phyloP scores from a whole-genome alignment of 257 asterid genomes.

The Rubia yunnanensis region DNA sequence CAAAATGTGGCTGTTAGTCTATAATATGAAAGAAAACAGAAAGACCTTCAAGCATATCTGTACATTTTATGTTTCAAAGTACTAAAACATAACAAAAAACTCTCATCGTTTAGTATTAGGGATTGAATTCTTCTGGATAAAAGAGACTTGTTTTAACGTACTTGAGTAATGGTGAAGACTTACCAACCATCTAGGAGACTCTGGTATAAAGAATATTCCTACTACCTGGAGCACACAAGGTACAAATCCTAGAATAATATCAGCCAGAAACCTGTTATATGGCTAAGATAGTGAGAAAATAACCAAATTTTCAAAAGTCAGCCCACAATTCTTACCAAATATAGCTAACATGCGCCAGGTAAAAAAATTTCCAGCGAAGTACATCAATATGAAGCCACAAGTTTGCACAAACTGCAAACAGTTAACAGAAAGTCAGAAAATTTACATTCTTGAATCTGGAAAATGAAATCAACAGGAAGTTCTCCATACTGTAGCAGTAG shows the following conservation, averaged over 20 bases:
- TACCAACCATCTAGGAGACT: slow-evolving; percentile 26
- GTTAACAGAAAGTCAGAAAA: background rate
- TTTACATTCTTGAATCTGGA: background rate
- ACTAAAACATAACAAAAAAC: too few species aligned
- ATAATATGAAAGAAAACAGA: background rate
- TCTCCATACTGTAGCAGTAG: slow-evolving; percentile 14
- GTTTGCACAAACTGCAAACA: slow-evolving; percentile 14
- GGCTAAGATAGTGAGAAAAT: background rate
- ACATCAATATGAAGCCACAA: slow-evolving; percentile 17
- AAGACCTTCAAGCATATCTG: background rate
- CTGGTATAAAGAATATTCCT: slow-evolving; percentile 18
- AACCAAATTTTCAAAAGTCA: background rate
- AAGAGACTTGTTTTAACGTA: background rate
- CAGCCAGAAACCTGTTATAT: background rate
- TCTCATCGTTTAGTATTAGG: background rate
- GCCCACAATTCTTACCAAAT: slow-evolving; percentile 15
- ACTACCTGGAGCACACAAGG: slow-evolving; percentile 16
- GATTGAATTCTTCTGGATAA: background rate
- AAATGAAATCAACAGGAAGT: slow-evolving; percentile 3
- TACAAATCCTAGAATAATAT: slow-evolving; percentile 5
- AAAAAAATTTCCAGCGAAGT: slow-evolving; percentile 15
- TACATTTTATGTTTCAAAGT: background rate
- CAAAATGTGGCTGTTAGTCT: background rate
- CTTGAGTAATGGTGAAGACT: background rate
- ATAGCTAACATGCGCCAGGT: slow-evolving; percentile 18